Conservation (phyloP, 192 early-diverging fungal species). For the Pecoramyces ruminantium region DNA sequence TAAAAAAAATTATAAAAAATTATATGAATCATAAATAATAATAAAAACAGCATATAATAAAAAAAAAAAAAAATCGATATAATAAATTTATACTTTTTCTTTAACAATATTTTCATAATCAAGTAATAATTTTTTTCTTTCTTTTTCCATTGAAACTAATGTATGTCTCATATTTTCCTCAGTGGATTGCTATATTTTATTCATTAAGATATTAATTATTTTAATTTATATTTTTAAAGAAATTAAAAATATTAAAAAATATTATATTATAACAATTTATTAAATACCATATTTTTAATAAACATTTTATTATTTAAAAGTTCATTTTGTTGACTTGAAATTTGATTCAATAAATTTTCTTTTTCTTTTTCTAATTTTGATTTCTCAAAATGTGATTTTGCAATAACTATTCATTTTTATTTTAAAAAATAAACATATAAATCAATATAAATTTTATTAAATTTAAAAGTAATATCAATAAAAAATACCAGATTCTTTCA, state of each 20-base stretch:
- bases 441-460: no score
- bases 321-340: constrained; percentile 30
- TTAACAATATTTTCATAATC: constrained; percentile 41
- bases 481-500: constrained; percentile 30
- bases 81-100: constrained; percentile 35
- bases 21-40: no score
- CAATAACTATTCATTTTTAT: no score
- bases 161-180: constrained; percentile 41
- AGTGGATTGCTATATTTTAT: constrained; percentile 5
- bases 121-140: constrained; percentile 28
- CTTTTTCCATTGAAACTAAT: constrained; percentile 25
- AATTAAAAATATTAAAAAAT: no score
- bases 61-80: no score
- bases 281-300: background rate
- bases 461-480: no score
- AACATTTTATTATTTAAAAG: background rate
- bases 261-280: no score
- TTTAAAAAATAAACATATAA: no score
- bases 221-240: no score
- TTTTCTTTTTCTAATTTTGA: constrained; percentile 45
- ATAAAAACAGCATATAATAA: no score
- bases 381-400: constrained; percentile 39
- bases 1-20: background rate
- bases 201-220: no score
- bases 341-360: constrained; percentile 24